A percentile compares a stretch with the other conserved stretches of the same genome.
Conservation (phyloP, 2,329 filamentous ascomycete genomes). For the Aspergillus fumigatiaffinis region DNA sequence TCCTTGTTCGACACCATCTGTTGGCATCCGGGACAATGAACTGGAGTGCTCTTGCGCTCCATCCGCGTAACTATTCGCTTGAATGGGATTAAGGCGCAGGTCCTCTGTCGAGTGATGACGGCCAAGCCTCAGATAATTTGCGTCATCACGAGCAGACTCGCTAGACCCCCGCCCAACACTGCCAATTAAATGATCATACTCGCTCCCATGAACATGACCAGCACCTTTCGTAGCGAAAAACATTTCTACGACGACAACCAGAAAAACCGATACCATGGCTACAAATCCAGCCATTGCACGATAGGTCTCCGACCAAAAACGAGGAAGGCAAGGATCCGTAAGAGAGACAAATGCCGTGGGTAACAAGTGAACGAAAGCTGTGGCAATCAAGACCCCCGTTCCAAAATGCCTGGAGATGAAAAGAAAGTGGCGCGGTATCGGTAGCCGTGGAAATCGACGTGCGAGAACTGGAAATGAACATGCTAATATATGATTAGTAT, state of each 20-base stretch:
- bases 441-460: slow-evolving; percentile 56
- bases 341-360: slow-evolving; percentile 60
- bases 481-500: slow-evolving; percentile 34
- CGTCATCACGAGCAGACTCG: slow-evolving; percentile 13
- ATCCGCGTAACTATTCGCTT: slow-evolving; percentile 1
- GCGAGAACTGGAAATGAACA: slow-evolving; percentile 61
- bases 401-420: slow-evolving; percentile 59
- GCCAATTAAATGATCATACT: slow-evolving; percentile 46
- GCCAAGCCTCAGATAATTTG: slow-evolving; percentile 21
- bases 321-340: slow-evolving; percentile 64
- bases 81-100: slow-evolving; percentile 17
- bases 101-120: slow-evolving; percentile 15
- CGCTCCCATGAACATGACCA: slow-evolving; percentile 53
- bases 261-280: slow-evolving; percentile 75
- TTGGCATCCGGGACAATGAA: slow-evolving; percentile 11
- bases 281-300: slow-evolving; percentile 75
- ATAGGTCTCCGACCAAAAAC: slow-evolving; percentile 76
- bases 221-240: slow-evolving; percentile 72
- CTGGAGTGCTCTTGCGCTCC: slow-evolving; percentile 7
- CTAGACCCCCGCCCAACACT: slow-evolving; percentile 21
- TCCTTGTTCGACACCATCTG: slow-evolving; percentile 16
- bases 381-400: slow-evolving; percentile 55
- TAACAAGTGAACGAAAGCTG: slow-evolving; percentile 57
- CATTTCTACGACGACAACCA: slow-evolving; percentile 83
- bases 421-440: slow-evolving; percentile 55